Percentiles rank a stretch among this genome's conserved stretches.
Evolutionary conservation across 192 early-diverging fungal genomes (phyloP).

Genomic region (Podila epigama): DNA sequence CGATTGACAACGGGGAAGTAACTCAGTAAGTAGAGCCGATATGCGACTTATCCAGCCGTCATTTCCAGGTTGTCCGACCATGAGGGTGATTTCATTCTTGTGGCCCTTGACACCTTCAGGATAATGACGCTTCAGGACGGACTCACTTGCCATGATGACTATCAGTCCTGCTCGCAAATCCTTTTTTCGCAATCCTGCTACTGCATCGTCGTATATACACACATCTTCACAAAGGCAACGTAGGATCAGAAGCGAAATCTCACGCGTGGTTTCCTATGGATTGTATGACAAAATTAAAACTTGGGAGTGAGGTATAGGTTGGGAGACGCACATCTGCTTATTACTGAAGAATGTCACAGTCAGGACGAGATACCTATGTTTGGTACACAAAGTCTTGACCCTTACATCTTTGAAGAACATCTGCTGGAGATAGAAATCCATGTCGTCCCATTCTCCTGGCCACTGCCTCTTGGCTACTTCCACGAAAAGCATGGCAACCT

Average conservation of each 20-base stretch:
- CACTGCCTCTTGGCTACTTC: conserved; percentile 69
- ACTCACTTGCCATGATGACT: conserved; percentile 58
- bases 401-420: conserved; percentile 55
- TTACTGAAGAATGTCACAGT: neutral
- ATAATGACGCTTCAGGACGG: conserved; percentile 52
- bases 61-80: conserved; percentile 59
- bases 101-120: conserved; percentile 52
- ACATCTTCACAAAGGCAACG: conserved; percentile 68
- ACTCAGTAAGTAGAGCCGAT: conserved; percentile 30
- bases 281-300: no score
- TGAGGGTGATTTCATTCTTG: conserved; percentile 47
- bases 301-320: no score
- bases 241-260: conserved; percentile 62
- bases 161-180: conserved; percentile 64
- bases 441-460: conserved; percentile 65
- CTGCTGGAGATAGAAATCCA: conserved; percentile 57
- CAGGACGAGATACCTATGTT: neutral
- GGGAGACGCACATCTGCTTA: neutral
- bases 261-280: conserved; percentile 54
- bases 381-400: neutral
- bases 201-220: conserved; percentile 64
- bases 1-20: conserved; percentile 26
- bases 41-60: conserved; percentile 65
- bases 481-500: conserved; percentile 62
- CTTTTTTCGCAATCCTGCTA: conserved; percentile 63